Evolutionary conservation across 2,329 filamentous ascomycete species (phyloP).

Genomic region (Ophiostoma sp.): DNA sequence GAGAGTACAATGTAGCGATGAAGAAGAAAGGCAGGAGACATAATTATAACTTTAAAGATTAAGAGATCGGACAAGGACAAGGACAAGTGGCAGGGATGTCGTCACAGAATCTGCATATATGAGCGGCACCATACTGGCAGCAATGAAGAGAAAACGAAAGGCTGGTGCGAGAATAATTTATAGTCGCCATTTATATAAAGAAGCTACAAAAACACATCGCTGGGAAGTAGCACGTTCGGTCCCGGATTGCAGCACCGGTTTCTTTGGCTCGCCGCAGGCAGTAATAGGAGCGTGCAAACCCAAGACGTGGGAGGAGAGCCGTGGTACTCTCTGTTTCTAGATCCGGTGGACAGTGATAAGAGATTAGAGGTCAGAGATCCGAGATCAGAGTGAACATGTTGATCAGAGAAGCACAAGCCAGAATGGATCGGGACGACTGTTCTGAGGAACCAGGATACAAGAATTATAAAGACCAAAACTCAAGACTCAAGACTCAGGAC

Average conservation of each 20-base stretch:
- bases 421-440: neutral
- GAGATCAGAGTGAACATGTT: neutral
- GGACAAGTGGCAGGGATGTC: neutral
- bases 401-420: neutral
- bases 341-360: neutral
- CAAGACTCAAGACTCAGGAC: neutral
- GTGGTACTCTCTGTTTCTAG: neutral
- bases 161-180: neutral
- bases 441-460: neutral
- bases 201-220: neutral
- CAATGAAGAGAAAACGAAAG: neutral
- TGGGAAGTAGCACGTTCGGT: neutral
- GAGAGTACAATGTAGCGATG: neutral
- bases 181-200: neutral
- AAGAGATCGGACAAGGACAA: neutral
- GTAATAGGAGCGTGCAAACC: neutral
- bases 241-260: neutral
- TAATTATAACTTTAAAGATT: neutral
- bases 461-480: neutral
- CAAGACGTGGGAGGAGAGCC: neutral
- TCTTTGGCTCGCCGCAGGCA: neutral
- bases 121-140: neutral
- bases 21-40: neutral
- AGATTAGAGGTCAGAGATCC: neutral
- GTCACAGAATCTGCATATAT: neutral